Percentiles rank a stretch among this genome's conserved stretches.
These are phyloP conservation scores for Begonia masoniana DNA, from an alignment of 306 rosid genomes.

Conservation along the genomic window DNA sequence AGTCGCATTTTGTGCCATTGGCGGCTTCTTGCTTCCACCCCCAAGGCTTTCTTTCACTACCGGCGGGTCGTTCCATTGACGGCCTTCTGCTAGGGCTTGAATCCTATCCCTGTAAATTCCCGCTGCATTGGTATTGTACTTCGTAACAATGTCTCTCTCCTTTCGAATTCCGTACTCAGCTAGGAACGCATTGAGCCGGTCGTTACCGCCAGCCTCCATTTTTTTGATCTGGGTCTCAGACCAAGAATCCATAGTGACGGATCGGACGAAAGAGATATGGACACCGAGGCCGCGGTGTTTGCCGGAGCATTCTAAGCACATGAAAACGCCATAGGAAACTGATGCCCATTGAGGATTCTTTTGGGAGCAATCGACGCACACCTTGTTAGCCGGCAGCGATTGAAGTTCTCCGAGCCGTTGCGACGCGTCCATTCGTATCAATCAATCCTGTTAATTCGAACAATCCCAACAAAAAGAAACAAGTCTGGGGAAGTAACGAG, in stretches of 20 bases:
- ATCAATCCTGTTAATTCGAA: too few relatives aligned
- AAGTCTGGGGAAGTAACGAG: too few relatives aligned
- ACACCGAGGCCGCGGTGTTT: constrained; percentile 94
- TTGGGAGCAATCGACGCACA: constrained; percentile 85
- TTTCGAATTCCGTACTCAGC: constrained; percentile 58
- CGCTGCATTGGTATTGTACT: constrained; percentile 84
- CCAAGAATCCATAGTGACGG: constrained; percentile 96
- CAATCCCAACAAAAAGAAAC: too few relatives aligned
- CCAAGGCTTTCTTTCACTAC: constrained; percentile 49
- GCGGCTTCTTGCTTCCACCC: constrained; percentile 48
- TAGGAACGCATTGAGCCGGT: constrained; percentile 61
- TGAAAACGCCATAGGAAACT: constrained; percentile 88
- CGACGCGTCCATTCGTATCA: constrained; percentile 56
- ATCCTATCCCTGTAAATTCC: constrained; percentile 70
- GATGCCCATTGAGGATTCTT: constrained; percentile 99
- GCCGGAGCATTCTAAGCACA: constrained; percentile 97
- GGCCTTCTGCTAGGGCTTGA: constrained; percentile 79
- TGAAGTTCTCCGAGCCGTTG: constrained; percentile 88
- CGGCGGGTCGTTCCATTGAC: constrained; percentile 88
- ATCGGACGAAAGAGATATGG: constrained; percentile 83
- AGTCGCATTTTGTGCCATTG: constrained; percentile 25
- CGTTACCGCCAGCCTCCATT: constrained; percentile 92
- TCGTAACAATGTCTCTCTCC: constrained; percentile 69
- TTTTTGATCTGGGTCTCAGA: constrained; percentile 93
- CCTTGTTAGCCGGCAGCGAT: constrained; percentile 63